Base-by-base conservation (phyloP, 148 eudicot species). In the Fallopia convolvulus region DNA sequence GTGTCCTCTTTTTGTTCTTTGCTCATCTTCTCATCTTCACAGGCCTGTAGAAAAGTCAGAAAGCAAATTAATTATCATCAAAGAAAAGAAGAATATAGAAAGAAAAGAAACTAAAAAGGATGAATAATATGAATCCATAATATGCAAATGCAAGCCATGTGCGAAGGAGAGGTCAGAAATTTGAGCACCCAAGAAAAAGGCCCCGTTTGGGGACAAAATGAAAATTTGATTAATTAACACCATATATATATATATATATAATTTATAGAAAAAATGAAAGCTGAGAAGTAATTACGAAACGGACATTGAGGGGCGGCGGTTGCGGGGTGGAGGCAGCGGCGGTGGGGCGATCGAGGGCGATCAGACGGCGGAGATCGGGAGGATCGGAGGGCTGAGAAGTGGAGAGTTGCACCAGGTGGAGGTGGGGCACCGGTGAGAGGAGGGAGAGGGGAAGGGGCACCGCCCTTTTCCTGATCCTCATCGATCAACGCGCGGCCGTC, bases 381-480 rank as follows among this genome's bases (percentile, higher is more conserved):
- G 63, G 83, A 84, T 86, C 80, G 71, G 89, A 80, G 47, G 85
- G 79, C 77, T 63, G 86, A 44, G 78, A 66, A 72, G 52, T 11
- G 21, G 78, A 63, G 41, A 26, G 26, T 80, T 77, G 85, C 82
- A 77, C 82, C 76, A 65, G 33, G 47, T 46, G 11, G 72, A 86
- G 88, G 78, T 84, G 81, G 79, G 83, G 84, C 20, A 75, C 68
- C 0, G 89, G 88, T 7, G 87, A 84, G 8, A 85, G 84, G 75
- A 83, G 84, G 23, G 89, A 82, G 1, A 82, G 78, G 0, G 83
- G 89, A 23, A 92, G 86, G 58, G 89, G 93, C 56, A 82, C 83
- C 74, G 83, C 81, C 21, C 87, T 80, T 65, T 88, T 92, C 77
- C 92, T 85, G 82, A 92, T 92, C 86, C 97, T 92, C 97, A 92